Evolutionary conservation across 306 rosid species (phyloP), one percentile per base, ranked within the genome.

Genomic region (Morella rubra): DNA sequence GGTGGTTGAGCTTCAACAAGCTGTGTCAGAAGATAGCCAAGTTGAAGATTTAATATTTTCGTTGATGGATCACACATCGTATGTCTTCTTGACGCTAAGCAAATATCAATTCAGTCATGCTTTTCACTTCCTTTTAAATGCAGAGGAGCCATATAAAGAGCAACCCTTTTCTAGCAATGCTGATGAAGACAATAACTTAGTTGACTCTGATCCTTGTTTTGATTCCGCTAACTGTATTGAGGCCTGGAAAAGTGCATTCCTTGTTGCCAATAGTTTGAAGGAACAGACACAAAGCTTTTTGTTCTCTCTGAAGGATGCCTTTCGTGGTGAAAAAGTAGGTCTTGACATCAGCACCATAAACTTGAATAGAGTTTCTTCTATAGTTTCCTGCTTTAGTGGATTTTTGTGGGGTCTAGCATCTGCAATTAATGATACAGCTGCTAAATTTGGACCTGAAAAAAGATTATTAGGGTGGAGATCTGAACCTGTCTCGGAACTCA

Each of bases 21-120:
- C 80, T 61, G 81, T 81, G 73, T 53, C 87, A 49, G 83, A 81
- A 66, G 83, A 86, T 77, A 78, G 72, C 70, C 76, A 78, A 71
- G 74, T 85, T 80, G 79, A 84, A 78, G 84, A 85, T 81, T 71
- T 82, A 81, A 73, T 84, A 52, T 90, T 89, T 74, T 81, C 92
- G 37, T 81, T 90, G 82, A 86, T 94, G 91, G 93, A 94, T 78
- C 95, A 90, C 87, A 92, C 97, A 8, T 83, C 89, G 42, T 74
- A 83, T 77, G 82, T 83, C 70, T 80, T 92, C 81, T 81, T 87
- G 82, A 74, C 90, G 72, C 76, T 90, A 27, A 91, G 84, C 81
- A 92, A 88, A 76, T 81, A 84, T 83, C 89, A 87, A 73, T 51
- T 77, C 73, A 80, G 73, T 65, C 79, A 84, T 62, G 87, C 62